Evolutionary conservation across 306 rosid genomes (phyloP), one percentile per base, ranked within the genome.

Genomic region (Boehmeria nivea): DNA sequence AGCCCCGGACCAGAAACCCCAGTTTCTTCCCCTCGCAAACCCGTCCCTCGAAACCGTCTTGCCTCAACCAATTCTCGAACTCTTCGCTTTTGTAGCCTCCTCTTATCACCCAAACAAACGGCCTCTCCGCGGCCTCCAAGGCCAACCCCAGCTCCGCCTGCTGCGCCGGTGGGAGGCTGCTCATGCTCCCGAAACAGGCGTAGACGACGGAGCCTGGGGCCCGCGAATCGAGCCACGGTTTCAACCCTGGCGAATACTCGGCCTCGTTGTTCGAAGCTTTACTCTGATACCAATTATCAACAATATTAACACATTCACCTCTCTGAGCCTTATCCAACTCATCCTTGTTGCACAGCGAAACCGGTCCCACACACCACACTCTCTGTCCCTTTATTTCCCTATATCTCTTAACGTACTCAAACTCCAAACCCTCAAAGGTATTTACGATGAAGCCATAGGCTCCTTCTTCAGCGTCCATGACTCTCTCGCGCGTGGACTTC

Each of bases 281-380:
- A 4, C 7, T 33, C 38, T 33, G 38, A 5, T 11, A 4, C 38
- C 7, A 33, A 5, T 5, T 33, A 28, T 28, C 34, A 28, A 3
- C 8, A 28, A 28, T 3, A 28, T 8, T 28, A 28, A 28, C n/a
- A 28, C 36, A 31, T 31, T 39, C 9, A 3, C 66, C 57, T 40
- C 58, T 34, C 11, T 51, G 38, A 13, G 51, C 68, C 31, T 40
- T 60, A 47, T 52, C 63, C 33, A 43, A 17, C 5, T 52, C 42
- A 19, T 23, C 24, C 14, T 51, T 19, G 51, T 71, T 64, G 15
- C 62, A 50, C 18, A 53, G 19, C 22, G 64, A 57, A 18, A 40
- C 65, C 10, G 65, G 87, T 5, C 91, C 84, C 26, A 84, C 21
- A 45, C 82, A 77, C 91, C 84, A 84, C 0, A 67, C 68, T 57